Evolutionary conservation across 2,329 filamentous ascomycete species (phyloP), one percentile per base, ranked within the genome.

Genomic region (Pseudogymnoascus sp.): DNA sequence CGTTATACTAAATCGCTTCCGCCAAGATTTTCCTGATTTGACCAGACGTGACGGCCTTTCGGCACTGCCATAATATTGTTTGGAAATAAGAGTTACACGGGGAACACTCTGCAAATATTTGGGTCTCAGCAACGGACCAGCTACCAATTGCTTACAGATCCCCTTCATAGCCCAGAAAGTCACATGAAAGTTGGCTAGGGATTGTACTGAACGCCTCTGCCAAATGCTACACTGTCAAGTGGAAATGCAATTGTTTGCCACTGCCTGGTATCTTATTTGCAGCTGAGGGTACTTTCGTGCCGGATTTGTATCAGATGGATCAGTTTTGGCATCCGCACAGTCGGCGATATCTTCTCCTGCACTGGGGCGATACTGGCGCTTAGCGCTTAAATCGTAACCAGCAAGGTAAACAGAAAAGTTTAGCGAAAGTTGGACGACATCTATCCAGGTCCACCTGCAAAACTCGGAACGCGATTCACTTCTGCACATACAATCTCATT

Each of bases 371-470:
- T 56, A 56, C 50, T 56, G n/a, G 50, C 50, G 50, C 50, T 56
- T 56, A 56, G 50, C 50, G 50, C 50, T 56, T 56, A 56, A 56
- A 56, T 56, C 50, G 50, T 56, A 56, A 33, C 50, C 50, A 56
- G 50, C 50, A 56, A 56, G 50, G 50, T 56, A 56, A 56, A 56
- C 50, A 56, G 50, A 56, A 56, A 56, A 56, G 50, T 56, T 56
- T 56, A 56, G 50, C 50, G 50, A 56, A 56, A 56, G 28, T 7
- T 56, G 50, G 50, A 56, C 50, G 16, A 56, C 50, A 56, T 56
- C 50, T 12, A 56, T 56, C 50, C 50, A 56, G 28, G 50, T 56
- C 50, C 50, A 35, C 50, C 50, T 56, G 16, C 28, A 56, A 56
- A 56, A 56, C 50, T 56, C 50, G 50, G 50, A n/a, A 56, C 50